Base-by-base conservation (phyloP, 257 asterid species). In the Ajuga chamaepitys region DNA sequence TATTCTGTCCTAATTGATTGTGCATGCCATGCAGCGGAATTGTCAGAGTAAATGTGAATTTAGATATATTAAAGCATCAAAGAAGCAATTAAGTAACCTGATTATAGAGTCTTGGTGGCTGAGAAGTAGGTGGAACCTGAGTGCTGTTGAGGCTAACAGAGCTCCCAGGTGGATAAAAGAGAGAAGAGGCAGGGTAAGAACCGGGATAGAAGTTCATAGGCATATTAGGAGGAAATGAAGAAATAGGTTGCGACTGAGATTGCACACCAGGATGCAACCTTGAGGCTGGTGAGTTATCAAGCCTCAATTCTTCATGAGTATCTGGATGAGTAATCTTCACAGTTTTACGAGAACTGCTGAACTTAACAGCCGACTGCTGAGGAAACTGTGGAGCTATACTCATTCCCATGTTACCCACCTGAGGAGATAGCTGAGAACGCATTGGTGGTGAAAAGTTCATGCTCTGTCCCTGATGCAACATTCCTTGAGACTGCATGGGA, bases 251-350 rank as follows among this genome's bases (percentile, higher is more conserved):
- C 14, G 88, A 73, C 52, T 82, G 95, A 77, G 94, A 78, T 68
- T 74, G 81, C 85, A 75, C 73, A 73, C 71, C 75, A 68, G 89
- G 77, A 70, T 78, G 84, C 73, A 88, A 75, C 83, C 85, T 83
- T 38, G 73, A 79, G 70, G 78, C 84, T 12, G 81, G 74, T 47
- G 91, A 80, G 41, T 71, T 84, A 37, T 90, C 95, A 62, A 87
- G 86, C 79, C 85, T 89, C 82, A 89, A 69, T 70, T 87, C 97
- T 68, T 87, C 97, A 59, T 79, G 88, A 67, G 95, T 87, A 0
- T 83, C 88, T n/a, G 95, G 95, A 69, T 90, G 88, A 64, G 91
- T 87, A 64, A 90, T 87, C 79, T 90, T 90, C 72, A 87, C 90
- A 64, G 86, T 54, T 78, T 82, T 90, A 46, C 92, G 89, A 34